Evolutionary conservation across 75 land plant species (phyloP).

Genomic region (Chamaecyparis obtusa): DNA sequence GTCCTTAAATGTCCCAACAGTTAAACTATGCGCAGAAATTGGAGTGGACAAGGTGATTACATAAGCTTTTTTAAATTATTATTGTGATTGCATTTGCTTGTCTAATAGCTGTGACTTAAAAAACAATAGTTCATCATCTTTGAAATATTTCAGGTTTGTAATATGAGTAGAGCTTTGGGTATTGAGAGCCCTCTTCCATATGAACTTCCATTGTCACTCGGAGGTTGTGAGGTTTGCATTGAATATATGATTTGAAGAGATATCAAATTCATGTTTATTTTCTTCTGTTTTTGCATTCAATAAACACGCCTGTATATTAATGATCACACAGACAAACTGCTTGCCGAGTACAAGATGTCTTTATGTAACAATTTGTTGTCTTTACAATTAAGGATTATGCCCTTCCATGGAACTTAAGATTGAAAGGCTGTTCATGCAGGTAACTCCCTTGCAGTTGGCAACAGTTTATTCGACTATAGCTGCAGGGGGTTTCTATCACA

Average conservation of each 20-base stretch:
- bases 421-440: conserved; percentile 20
- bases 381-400: neutral
- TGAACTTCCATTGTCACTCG: conserved; percentile 38
- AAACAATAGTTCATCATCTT: neutral
- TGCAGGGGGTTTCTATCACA: conserved; percentile 36
- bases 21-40: conserved; percentile 41
- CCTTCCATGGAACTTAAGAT: neutral
- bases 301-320: neutral
- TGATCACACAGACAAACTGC: neutral
- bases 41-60: conserved; percentile 40
- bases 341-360: neutral
- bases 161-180: conserved; percentile 41
- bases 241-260: neutral
- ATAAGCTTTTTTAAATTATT: neutral
- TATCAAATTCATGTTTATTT: neutral
- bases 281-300: neutral
- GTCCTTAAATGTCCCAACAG: conserved; percentile 39
- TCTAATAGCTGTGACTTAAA: neutral
- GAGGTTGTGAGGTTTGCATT: conserved; percentile 46
- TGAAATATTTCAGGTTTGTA: conserved; percentile 26
- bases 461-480: conserved; percentile 49
- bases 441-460: conserved; percentile 42
- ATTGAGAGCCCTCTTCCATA: conserved; percentile 35
- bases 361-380: neutral
- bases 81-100: neutral